These are phyloP conservation scores for Tylopilus plumbeoviolaceoides DNA, from an alignment of 768 basidiomycete species.

Conservation along the genomic window DNA sequence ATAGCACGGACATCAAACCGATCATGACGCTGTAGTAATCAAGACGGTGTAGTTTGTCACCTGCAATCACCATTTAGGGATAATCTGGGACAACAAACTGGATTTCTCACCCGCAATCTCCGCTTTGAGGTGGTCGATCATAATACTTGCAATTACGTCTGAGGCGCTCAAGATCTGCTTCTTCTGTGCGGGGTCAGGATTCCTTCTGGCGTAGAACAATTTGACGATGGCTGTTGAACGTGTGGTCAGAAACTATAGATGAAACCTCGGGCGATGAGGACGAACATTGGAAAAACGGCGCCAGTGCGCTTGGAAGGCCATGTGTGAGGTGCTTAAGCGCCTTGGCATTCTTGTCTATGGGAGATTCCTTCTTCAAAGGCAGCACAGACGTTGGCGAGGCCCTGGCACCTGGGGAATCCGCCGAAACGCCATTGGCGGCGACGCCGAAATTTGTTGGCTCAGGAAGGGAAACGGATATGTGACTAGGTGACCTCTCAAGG, in stretches of 20 bases:
- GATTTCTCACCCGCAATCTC: conserved; percentile 47
- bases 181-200: conserved; percentile 68
- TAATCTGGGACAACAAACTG: conserved; percentile 10
- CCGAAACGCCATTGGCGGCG: conserved; percentile 28
- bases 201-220: conserved; percentile 79
- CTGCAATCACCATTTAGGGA: conserved; percentile 20
- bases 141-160: conserved; percentile 61
- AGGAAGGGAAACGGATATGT: conserved; percentile 39
- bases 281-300: conserved; percentile 85
- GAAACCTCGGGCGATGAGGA: conserved; percentile 1
- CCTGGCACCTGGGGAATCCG: conserved; percentile 20
- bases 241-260: conserved; percentile 10
- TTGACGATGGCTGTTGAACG: conserved; percentile 68
- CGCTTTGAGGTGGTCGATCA: conserved; percentile 64
- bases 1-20: conserved; percentile 44
- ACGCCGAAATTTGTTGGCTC: conserved; percentile 32
- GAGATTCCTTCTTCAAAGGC: conserved; percentile 38
- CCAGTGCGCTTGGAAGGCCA: conserved; percentile 68
- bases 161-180: conserved; percentile 74
- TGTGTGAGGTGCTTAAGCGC: conserved; percentile 78
- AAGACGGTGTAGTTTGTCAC: conserved; percentile 40
- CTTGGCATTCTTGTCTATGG: conserved; percentile 63
- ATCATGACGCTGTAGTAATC: conserved; percentile 55
- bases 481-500: conserved; percentile 45
- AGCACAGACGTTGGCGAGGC: conserved; percentile 22